Conservation (phyloP, 768 basidiomycete species). For the Scleroderma citrinum region DNA sequence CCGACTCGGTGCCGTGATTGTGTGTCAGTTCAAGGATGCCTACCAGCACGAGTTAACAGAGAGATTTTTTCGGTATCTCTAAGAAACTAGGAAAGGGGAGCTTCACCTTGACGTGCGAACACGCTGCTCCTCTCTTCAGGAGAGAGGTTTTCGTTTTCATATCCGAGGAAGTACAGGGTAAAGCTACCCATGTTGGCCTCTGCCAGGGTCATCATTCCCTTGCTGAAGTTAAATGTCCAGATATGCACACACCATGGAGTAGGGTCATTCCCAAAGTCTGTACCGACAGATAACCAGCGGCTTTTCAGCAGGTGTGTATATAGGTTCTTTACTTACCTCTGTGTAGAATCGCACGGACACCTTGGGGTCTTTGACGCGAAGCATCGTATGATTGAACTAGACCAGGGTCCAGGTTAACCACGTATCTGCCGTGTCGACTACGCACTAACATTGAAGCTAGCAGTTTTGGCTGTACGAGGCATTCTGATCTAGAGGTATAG, state of each 20-base stretch:
- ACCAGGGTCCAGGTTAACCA: not conserved
- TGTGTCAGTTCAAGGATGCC: conserved; percentile 81
- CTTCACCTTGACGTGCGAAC: conserved; percentile 61
- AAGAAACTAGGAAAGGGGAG: not conserved
- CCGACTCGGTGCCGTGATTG: conserved; percentile 87
- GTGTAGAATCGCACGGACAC: conserved; percentile 76
- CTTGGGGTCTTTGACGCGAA: conserved; percentile 85
- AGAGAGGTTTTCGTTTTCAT: conserved; percentile 49
- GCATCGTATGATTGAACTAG: conserved; percentile 84
- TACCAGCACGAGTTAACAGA: conserved; percentile 16
- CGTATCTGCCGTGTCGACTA: not conserved
- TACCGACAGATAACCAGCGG: not conserved
- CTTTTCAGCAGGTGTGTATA: not conserved
- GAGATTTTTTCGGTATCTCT: too few species aligned
- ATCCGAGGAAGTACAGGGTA: conserved; percentile 84
- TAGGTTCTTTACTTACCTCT: conserved; percentile 44
- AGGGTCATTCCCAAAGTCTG: conserved; percentile 75
- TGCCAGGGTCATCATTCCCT: conserved; percentile 17
- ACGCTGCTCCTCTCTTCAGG: conserved; percentile 46
- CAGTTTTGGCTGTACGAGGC: conserved; percentile 61
- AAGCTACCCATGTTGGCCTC: conserved; percentile 55
- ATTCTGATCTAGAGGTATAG: too few species aligned
- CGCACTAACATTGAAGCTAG: conserved; percentile 49
- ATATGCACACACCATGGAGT: conserved; percentile 39
- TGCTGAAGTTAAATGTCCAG: not conserved